Evolutionary conservation across 805 yeast genomes (phyloP), one percentile per base, ranked within the genome.

Genomic region (Candida multigemmis): DNA sequence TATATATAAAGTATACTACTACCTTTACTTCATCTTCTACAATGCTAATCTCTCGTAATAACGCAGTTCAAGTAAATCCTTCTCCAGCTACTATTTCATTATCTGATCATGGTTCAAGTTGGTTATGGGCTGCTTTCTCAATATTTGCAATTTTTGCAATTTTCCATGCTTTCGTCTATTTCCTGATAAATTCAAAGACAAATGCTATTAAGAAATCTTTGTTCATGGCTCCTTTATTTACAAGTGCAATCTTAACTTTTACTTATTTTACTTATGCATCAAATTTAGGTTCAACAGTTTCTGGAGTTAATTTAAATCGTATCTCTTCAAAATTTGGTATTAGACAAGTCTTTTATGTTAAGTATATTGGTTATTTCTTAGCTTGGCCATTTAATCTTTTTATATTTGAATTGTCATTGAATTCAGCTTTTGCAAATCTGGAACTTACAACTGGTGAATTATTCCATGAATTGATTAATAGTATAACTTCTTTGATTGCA

Each of bases 111-210:
- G 82, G 84, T 45, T 73, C 80, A 6, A 71, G 70, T 46, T 76
- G 80, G 81, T 58, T 69, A 37, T 76, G 81, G 81, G 67, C 82
- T 1, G 76, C 56, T 9, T 74, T 76, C 41, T 46, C 69, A 4
- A 27, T 71, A 20, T 65, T 72, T 38, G 56, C 57, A 12, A 25
- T 60, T 1, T 42, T 60, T n/a, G 42, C 71, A 10, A 25, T 56
- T 21, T 40, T 35, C 16, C 50, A 50, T 30, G 45, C 40, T 12
- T 31, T 37, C 6, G 22, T 48, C 22, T 54, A 42, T 25, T 43
- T 41, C 9, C 42, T 52, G 19, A 42, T 51, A 12, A 34, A 38
- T 15, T 40, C 48, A 14, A 25, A 34, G 16, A 41, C 35, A 10
- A 28, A 38, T 19, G 53, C 53, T 24, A 41, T 53, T 22, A 57